phyloP scores from a whole-genome alignment of 306 rosid genomes.

The Vicia villosa region DNA sequence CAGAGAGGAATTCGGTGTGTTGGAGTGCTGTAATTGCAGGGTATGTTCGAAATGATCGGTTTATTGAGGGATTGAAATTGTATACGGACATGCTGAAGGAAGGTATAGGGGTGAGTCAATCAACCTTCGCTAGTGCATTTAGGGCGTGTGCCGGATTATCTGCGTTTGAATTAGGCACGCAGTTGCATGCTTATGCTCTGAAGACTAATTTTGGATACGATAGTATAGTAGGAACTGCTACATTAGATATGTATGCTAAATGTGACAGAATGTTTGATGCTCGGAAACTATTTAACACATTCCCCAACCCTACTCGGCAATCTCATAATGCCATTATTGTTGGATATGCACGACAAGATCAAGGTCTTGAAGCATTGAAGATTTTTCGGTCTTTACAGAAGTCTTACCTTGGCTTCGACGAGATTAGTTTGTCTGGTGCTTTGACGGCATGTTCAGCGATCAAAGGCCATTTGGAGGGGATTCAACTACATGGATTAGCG shows the following conservation, averaged over 20 bases:
- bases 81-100: slow-evolving; percentile 68
- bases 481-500: slow-evolving; percentile 75
- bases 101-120: slow-evolving; percentile 76
- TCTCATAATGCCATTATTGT: slow-evolving; percentile 76
- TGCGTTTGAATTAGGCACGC: slow-evolving; percentile 61
- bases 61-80: slow-evolving; percentile 54
- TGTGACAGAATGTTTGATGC: slow-evolving; percentile 68
- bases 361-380: slow-evolving; percentile 62
- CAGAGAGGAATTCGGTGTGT: slow-evolving; percentile 68
- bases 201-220: slow-evolving; percentile 66
- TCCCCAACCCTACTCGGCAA: slow-evolving; percentile 63
- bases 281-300: slow-evolving; percentile 53
- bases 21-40: slow-evolving; percentile 91
- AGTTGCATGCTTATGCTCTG: slow-evolving; percentile 74
- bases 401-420: slow-evolving; percentile 60
- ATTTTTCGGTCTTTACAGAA: slow-evolving; percentile 57
- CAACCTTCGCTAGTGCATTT: slow-evolving; percentile 80
- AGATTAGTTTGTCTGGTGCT: slow-evolving; percentile 71
- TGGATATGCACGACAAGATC: slow-evolving; percentile 62
- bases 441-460: slow-evolving; percentile 68
- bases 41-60: slow-evolving; percentile 65
- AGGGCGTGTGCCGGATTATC: slow-evolving; percentile 84
- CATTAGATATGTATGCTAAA: slow-evolving; percentile 86
- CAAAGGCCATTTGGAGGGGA: slow-evolving; percentile 57
- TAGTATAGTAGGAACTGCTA: slow-evolving; percentile 80